phyloP scores from a whole-genome alignment of 306 rosid species.

The Glycine tomentella region DNA sequence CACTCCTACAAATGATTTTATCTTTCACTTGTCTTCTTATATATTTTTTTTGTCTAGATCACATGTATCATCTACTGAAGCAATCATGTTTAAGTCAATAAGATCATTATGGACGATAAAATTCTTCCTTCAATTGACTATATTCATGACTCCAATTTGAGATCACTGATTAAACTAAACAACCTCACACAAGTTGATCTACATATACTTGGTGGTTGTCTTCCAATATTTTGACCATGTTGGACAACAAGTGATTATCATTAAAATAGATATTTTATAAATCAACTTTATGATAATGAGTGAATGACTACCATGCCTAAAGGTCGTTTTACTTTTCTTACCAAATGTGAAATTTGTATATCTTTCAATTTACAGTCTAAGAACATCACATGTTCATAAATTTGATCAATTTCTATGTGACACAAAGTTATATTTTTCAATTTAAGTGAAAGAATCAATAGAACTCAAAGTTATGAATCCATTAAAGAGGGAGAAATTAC shows the following conservation, averaged over 20 bases:
- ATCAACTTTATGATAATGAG: neutral
- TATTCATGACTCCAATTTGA: no score
- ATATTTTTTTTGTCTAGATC: no score
- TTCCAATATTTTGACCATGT: neutral
- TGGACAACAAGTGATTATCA: neutral
- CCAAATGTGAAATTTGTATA: neutral
- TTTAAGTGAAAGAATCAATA: no score
- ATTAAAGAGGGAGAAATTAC: no score
- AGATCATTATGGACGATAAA: no score
- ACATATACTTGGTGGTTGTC: neutral
- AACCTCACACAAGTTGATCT: no score
- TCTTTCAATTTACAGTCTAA: neutral
- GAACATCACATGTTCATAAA: neutral
- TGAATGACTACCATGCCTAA: neutral
- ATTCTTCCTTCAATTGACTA: no score
- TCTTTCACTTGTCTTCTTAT: neutral
- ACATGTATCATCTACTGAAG: no score
- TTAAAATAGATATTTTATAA: conserved; percentile 21
- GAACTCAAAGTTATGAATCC: no score
- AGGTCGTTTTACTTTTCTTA: neutral
- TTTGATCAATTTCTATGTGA: neutral
- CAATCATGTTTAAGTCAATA: no score
- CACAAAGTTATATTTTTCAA: no score
- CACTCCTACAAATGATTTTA: neutral
- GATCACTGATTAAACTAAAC: no score